Evolutionary conservation across 176 grass and related monocot species (phyloP), one percentile per base, ranked within the genome.

Genomic region (Eleusine indica): DNA sequence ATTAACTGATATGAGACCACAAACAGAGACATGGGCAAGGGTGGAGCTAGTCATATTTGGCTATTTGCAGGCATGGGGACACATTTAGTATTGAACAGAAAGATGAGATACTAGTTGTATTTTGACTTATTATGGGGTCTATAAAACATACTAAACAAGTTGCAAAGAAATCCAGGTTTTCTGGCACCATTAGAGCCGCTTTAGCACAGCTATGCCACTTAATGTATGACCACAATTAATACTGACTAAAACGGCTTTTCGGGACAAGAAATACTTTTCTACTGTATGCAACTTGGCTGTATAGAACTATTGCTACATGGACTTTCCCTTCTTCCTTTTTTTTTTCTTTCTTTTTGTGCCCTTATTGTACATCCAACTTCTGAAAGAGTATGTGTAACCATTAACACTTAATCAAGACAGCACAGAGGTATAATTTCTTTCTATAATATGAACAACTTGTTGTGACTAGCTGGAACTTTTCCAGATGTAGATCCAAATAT

Each of bases 111-210:
- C 19, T 3, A 53, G 58, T 18, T 76, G 9, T 81, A 5, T 37
- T 56, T 86, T 77, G 16, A 81, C 37, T 60, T 47, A 77, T 77
- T 44, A 85, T 82, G 77, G 80, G 32, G 52, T 66, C 46, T 57
- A 40, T 9, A 57, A 60, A 78, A 54, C 25, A 60, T 15, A 66
- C 22, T 76, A 46, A 60, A 67, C 60, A 65, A 79, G n/a, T 80
- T 79, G 57, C 66, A 40, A 62, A 65, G 53, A 81, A 89, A 77
- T 85, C n/a, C 52, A 70, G 77, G 70, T 52, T 28, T 22, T 44
- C 62, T 77, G 35, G 56, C 17, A 30, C 41, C 38, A 83, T 30
- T 49, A 35, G 22, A 60, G 38, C 61, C 60, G 43, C 46, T 57
- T 72, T 41, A 88, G 47, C 19, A 56, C 9, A 81, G 66, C 35